Conservation (phyloP, 2,329 filamentous ascomycete genomes). For the Cercospora beticola region DNA sequence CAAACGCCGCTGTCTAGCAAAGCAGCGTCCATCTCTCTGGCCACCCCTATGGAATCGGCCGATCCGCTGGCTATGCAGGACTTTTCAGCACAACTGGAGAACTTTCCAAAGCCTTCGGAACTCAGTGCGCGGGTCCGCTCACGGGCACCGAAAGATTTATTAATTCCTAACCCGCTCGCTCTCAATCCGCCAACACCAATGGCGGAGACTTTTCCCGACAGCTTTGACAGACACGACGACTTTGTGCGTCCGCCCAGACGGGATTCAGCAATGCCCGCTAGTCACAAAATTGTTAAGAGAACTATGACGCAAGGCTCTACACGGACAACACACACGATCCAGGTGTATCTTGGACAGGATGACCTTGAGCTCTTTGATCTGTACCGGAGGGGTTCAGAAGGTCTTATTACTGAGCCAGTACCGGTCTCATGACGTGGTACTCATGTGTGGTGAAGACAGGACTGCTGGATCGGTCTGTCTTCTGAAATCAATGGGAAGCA, state of each 20-base stretch:
- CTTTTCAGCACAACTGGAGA: conserved; percentile 24
- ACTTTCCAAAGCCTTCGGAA: conserved; percentile 20
- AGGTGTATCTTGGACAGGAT: conserved; percentile 31
- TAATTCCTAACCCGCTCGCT: conserved; percentile 6
- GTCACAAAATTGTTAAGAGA: conserved; percentile 10
- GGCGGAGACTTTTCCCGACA: neutral
- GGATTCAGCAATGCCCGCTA: conserved; percentile 12
- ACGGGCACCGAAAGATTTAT: neutral
- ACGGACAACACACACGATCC: conserved; percentile 25
- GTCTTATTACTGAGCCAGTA: neutral
- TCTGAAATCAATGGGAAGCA: neutral
- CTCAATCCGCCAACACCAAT: conserved; percentile 5
- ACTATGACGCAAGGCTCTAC: conserved; percentile 10
- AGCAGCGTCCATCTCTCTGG: neutral
- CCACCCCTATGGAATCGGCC: conserved; percentile 1
- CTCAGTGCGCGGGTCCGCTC: neutral
- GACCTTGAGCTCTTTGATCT: conserved; percentile 23
- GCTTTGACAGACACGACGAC: neutral
- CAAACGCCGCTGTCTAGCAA: neutral
- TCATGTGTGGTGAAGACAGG: neutral
- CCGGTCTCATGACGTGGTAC: neutral
- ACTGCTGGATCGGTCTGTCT: neutral
- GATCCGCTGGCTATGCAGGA: conserved; percentile 11
- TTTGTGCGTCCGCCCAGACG: conserved; percentile 15
- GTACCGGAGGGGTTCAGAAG: conserved; percentile 13